Base-by-base conservation (phyloP, 495 filamentous ascomycete species). In the Neurospora discreta region DNA sequence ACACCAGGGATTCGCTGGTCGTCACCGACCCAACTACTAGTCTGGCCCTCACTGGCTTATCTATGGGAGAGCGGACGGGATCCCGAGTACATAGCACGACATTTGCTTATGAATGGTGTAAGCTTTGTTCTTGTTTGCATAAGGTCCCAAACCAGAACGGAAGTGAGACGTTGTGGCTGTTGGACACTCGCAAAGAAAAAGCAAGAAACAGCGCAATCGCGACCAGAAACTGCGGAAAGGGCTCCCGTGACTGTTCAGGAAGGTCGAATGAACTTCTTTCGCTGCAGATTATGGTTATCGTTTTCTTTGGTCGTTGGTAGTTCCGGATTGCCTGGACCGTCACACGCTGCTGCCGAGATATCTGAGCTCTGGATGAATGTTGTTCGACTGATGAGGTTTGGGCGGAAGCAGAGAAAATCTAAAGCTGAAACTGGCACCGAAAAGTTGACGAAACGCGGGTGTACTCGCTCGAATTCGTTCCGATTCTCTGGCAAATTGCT, bases 21-120 rank as follows among this genome's bases (percentile, higher is more conserved):
- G 80, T 84, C 84, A 84, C 81, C 83, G 77, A 84, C 82, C 80
- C 78, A 80, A 84, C 79, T 83, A 83, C 83, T 83, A 77, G 75
- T 82, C 79, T 70, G 67, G 74, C 42, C 42, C 42, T 44, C 42
- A 44, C 42, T 44, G 42, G 42, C 42, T 44, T 44, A 44, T 36
- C 33, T 36, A 36, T 36, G 33, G 33, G 33, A 36, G 33, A 36
- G 33, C 33, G 33, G 33, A 36, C 82, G 82, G 82, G 82, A 81
- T 80, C 79, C 80, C 80, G 80, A 78, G 73, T 79, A 75, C 68
- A 36, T 36, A 5, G 44, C 8, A 10, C 10, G 26, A 52, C 4
- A 52, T 13, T 2, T 1, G 5, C 46, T 58, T 58, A 58, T 58
- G 23, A 26, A 58, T 58, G 13, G 13, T 58, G 23, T 4, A 2